These are phyloP conservation scores for Tuber melanosporum DNA, from an alignment of 495 filamentous ascomycete genomes.

Conservation along the genomic window DNA sequence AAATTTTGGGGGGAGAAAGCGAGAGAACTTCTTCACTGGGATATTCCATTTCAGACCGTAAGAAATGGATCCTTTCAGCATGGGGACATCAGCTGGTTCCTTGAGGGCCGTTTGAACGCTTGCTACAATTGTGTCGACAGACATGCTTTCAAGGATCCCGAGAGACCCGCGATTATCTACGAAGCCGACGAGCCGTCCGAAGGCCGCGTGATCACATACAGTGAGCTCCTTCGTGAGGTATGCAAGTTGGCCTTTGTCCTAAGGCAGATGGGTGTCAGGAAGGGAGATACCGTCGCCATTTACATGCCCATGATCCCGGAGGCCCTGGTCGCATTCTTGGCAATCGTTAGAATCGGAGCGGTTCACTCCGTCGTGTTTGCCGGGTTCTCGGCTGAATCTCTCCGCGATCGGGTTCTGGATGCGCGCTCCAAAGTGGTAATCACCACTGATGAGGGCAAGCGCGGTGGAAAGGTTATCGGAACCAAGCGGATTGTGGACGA, in stretches of 20 bases:
- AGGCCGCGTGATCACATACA: conserved; percentile 84
- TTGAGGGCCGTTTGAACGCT: conserved; percentile 87
- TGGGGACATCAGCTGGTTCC: conserved; percentile 91
- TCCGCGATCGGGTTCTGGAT: conserved; percentile 91
- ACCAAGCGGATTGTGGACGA: conserved; percentile 99
- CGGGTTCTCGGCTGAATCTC: conserved; percentile 93
- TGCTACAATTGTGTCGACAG: conserved; percentile 97
- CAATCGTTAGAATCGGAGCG: conserved; percentile 85
- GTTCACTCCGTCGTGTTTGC: conserved; percentile 98
- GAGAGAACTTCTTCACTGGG: conserved; percentile 84
- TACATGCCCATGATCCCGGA: conserved; percentile 99
- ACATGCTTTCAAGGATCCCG: conserved; percentile 84
- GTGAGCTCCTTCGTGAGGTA: conserved; percentile 88
- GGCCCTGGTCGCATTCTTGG: conserved; percentile 83
- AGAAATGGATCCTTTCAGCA: conserved; percentile 66
- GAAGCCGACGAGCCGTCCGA: conserved; percentile 88
- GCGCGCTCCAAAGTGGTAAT: conserved; percentile 86
- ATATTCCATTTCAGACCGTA: conserved; percentile 86
- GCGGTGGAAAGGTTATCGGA: conserved; percentile 93
- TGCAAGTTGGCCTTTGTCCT: conserved; percentile 77
- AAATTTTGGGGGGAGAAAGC: conserved; percentile 86
- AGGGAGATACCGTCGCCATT: conserved; percentile 94
- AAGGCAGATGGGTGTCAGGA: conserved; percentile 90
- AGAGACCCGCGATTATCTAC: conserved; percentile 94
- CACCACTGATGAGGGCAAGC: conserved; percentile 94